phyloP scores from a whole-genome alignment of 2,329 filamentous ascomycete species.

The Stagonosporopsis tanaceti region DNA sequence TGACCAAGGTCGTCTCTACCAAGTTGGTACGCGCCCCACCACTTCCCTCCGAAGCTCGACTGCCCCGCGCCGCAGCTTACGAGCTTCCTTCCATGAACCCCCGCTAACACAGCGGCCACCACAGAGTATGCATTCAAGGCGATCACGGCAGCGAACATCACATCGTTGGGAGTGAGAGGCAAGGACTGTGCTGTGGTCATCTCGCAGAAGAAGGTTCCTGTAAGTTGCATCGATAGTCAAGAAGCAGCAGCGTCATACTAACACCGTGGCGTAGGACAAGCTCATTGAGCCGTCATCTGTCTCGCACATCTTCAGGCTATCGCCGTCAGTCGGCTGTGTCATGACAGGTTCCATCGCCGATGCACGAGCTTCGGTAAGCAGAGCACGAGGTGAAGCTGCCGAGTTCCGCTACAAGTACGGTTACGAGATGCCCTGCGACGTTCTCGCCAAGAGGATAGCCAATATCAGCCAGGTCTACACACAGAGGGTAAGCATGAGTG shows the following conservation, averaged over 20 bases:
- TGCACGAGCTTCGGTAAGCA: slow-evolving; percentile 89
- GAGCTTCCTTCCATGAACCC: slow-evolving; percentile 15
- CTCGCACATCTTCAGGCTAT: slow-evolving; percentile 96
- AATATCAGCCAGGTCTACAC: slow-evolving; percentile 99
- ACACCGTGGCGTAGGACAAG: slow-evolving; percentile 75
- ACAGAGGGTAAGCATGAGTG: slow-evolving; percentile 73
- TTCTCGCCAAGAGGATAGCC: slow-evolving; percentile 92
- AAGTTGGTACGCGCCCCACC: slow-evolving; percentile 81
- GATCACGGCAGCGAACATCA: slow-evolving; percentile 99
- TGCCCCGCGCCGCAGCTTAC: slow-evolving; percentile 3
- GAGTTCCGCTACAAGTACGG: slow-evolving; percentile 99
- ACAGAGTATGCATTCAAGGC: slow-evolving; percentile 99
- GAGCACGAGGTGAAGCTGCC: slow-evolving; percentile 92
- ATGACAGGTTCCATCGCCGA: slow-evolving; percentile 99
- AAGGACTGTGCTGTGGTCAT: slow-evolving; percentile 97
- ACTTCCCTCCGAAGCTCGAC: not conserved
- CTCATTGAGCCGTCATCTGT: slow-evolving; percentile 97
- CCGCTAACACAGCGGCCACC: slow-evolving; percentile 28
- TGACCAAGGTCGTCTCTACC: slow-evolving; percentile 96
- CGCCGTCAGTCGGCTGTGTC: slow-evolving; percentile 93
- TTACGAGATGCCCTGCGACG: slow-evolving; percentile 99
- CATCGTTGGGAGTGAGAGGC: slow-evolving; percentile 92
- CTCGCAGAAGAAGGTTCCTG: slow-evolving; percentile 99
- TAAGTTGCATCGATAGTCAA: slow-evolving; percentile 60
- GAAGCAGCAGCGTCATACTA: slow-evolving; percentile 16